These are phyloP conservation scores for Rhodotorula sp. DNA, from an alignment of 1,284 basidiomycete genomes.

Conservation along the genomic window DNA sequence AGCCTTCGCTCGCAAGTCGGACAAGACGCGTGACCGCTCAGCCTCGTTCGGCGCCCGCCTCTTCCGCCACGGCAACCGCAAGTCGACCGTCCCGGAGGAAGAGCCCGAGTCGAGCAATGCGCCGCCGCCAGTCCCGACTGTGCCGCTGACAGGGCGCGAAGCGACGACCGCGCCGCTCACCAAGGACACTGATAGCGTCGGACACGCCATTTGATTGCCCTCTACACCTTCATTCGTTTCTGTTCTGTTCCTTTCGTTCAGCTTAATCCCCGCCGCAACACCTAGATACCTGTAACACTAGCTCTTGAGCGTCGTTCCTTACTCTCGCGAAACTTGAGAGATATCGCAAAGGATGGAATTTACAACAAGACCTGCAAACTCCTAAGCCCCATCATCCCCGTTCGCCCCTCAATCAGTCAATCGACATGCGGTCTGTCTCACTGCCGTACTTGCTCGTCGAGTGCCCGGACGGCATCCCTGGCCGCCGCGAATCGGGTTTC, in stretches of 20 bases:
- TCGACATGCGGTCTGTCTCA: constrained; percentile 7
- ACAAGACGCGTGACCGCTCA: neutral
- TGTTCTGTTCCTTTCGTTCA: neutral
- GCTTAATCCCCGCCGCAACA: neutral
- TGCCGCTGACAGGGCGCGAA: neutral
- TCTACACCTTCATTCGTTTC: no score
- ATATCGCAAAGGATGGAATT: no score
- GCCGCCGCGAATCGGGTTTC: neutral
- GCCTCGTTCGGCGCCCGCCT: constrained; percentile 8
- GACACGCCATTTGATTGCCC: no score
- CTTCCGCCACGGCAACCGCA: constrained; percentile 14
- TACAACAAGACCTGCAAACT: neutral
- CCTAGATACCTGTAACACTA: no score
- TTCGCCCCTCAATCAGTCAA: neutral
- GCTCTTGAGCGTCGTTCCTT: no score
- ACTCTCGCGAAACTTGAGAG: no score
- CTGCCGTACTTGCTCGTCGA: neutral
- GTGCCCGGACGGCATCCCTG: neutral
- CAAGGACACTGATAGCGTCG: neutral
- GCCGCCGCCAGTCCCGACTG: neutral
- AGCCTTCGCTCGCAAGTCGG: constrained; percentile 18
- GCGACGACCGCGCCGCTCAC: neutral
- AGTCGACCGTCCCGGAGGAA: constrained; percentile 15
- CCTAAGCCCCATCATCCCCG: neutral
- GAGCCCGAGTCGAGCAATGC: neutral